Evolutionary conservation across 306 rosid genomes (phyloP).

Genomic region (Vigna angularis): DNA sequence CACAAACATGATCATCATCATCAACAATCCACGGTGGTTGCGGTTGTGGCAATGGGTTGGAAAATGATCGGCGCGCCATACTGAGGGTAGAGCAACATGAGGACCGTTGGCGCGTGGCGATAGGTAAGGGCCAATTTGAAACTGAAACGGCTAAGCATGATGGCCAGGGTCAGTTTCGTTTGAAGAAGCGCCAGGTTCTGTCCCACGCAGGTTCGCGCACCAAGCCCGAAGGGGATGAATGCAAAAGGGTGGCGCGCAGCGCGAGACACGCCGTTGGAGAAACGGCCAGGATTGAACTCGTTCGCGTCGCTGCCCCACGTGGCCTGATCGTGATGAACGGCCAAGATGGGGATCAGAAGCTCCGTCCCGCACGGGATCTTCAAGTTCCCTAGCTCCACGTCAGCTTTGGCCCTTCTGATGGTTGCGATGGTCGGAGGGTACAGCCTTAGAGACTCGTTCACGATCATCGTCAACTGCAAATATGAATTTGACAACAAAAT

Average conservation of each 20-base stretch:
- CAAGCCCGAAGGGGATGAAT: constrained; percentile 76
- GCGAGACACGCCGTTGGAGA: constrained; percentile 62
- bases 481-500: too few species aligned
- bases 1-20: neutral
- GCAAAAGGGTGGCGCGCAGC: constrained; percentile 70
- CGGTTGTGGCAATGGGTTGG: constrained; percentile 14
- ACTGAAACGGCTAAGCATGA: constrained; percentile 69
- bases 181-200: constrained; percentile 77
- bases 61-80: constrained; percentile 79
- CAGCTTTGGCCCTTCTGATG: constrained; percentile 65
- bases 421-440: constrained; percentile 86
- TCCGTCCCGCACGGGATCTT: constrained; percentile 82
- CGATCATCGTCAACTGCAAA: constrained; percentile 70
- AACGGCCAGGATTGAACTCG: constrained; percentile 83
- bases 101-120: constrained; percentile 84
- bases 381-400: constrained; percentile 67
- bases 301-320: constrained; percentile 77
- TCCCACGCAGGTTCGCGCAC: constrained; percentile 76
- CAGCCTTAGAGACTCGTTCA: constrained; percentile 76
- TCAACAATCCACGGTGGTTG: neutral
- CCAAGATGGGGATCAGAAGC: constrained; percentile 76
- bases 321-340: constrained; percentile 76
- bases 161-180: constrained; percentile 63
- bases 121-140: constrained; percentile 71
- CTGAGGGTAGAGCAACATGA: constrained; percentile 84